phyloP scores from a whole-genome alignment of 2,329 filamentous ascomycete genomes.

The Zalaria obscura region DNA sequence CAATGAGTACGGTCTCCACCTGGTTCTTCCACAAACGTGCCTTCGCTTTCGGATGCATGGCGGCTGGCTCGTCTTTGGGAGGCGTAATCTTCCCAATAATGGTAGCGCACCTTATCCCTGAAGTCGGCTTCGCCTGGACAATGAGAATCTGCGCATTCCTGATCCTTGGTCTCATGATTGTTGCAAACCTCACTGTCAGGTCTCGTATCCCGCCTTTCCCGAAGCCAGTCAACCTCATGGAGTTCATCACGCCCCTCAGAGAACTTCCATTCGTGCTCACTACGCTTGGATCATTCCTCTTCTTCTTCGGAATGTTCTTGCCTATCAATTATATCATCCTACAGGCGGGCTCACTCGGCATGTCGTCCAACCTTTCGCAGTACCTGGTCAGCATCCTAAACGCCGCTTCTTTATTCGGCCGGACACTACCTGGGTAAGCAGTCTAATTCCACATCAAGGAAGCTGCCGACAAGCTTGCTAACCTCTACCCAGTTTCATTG shows the following conservation, averaged over 20 bases:
- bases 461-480: too few relatives aligned
- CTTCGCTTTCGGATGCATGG: conserved; percentile 34
- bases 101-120: conserved; percentile 38
- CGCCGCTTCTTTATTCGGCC: conserved; percentile 35
- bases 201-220: conserved; percentile 32
- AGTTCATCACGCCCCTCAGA: conserved; percentile 17
- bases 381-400: conserved; percentile 44
- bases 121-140: conserved; percentile 42
- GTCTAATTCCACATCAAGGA: too few relatives aligned
- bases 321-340: conserved; percentile 38
- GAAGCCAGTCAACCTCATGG: conserved; percentile 15
- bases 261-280: conserved; percentile 20
- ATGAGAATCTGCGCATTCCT: conserved; percentile 45
- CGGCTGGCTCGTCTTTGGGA: conserved; percentile 35
- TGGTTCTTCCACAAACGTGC: conserved; percentile 37
- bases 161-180: conserved; percentile 42
- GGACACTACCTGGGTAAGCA: conserved; percentile 32
- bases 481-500: conserved; percentile 23
- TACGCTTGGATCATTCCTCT: conserved; percentile 30
- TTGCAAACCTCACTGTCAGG: conserved; percentile 39
- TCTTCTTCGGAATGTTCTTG: conserved; percentile 49
- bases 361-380: conserved; percentile 31
- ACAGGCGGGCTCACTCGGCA: conserved; percentile 32
- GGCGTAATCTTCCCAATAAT: conserved; percentile 50
- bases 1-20: conserved; percentile 27